Conservation (phyloP, 148 eudicot genomes). For the Cornus suecica region DNA sequence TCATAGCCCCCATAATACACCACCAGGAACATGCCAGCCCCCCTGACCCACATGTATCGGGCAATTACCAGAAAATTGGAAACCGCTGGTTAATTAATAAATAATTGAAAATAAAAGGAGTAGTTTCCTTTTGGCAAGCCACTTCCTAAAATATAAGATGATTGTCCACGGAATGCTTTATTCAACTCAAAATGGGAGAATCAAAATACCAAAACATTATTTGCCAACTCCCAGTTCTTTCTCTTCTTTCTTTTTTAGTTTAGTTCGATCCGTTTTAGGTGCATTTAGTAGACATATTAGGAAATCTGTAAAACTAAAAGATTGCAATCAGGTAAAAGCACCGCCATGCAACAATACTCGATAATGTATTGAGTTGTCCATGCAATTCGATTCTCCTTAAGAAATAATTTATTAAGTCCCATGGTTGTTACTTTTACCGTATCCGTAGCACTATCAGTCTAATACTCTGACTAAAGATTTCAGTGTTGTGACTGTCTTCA, state of each 20-base stretch:
- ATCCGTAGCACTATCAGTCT: neutral
- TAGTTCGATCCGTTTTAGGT: no score
- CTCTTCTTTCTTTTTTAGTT: no score
- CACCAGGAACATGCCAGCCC: no score
- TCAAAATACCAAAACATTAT: neutral
- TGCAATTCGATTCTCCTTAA: neutral
- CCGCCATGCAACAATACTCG: neutral
- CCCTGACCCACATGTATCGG: no score
- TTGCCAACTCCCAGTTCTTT: no score
- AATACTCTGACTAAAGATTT: neutral
- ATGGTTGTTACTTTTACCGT: no score
- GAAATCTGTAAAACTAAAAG: neutral
- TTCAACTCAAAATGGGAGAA: neutral
- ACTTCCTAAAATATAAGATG: neutral
- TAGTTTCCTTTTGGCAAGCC: neutral
- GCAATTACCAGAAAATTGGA: no score
- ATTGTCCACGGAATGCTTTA: neutral
- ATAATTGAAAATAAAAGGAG: neutral
- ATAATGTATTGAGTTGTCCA: neutral
- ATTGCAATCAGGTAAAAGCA: neutral
- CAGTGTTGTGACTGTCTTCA: neutral
- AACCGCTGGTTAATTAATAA: neutral
- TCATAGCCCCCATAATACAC: no score
- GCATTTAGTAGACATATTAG: no score
- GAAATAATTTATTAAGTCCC: neutral